A percentile compares a stretch with the other conserved stretches of the same genome.
These are phyloP conservation scores for Fraxinus velutina DNA, from an alignment of 305 asterid genomes.

Conservation along the genomic window DNA sequence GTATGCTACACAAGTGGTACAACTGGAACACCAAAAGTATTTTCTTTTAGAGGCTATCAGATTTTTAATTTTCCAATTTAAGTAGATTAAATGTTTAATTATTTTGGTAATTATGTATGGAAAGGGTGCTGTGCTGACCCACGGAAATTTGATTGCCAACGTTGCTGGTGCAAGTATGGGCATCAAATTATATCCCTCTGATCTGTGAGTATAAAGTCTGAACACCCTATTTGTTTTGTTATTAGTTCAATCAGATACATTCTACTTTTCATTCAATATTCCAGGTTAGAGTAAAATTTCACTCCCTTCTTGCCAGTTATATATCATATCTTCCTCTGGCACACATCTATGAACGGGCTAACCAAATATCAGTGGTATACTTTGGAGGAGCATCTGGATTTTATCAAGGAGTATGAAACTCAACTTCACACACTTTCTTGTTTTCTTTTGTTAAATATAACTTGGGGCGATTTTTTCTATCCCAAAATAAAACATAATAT, in stretches of 20 bases:
- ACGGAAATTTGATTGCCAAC: constrained; percentile 57
- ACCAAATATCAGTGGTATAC: constrained; percentile 45
- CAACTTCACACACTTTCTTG: neutral
- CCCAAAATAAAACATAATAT: neutral
- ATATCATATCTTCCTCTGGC: constrained; percentile 71
- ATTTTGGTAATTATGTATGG: constrained; percentile 4
- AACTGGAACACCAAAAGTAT: constrained; percentile 70
- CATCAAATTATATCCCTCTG: constrained; percentile 46
- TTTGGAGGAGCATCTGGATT: constrained; percentile 60
- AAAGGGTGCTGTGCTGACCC: constrained; percentile 61
- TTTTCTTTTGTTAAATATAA: neutral
- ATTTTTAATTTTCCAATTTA: neutral
- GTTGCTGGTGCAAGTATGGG: constrained; percentile 44
- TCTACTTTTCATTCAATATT: neutral
- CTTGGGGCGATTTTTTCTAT: neutral
- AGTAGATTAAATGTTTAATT: neutral
- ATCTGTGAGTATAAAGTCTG: constrained; percentile 41
- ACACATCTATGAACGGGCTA: constrained; percentile 62
- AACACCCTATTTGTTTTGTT: neutral
- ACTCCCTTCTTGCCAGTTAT: constrained; percentile 36
- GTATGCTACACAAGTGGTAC: constrained; percentile 76
- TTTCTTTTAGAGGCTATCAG: constrained; percentile 3
- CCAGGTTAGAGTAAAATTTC: neutral
- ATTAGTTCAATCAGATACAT: neutral
- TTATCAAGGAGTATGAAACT: constrained; percentile 62